Evolutionary conservation across 495 filamentous ascomycete species (phyloP), one percentile per base, ranked within the genome.

Genomic region (Aspergillus cavernicola): DNA sequence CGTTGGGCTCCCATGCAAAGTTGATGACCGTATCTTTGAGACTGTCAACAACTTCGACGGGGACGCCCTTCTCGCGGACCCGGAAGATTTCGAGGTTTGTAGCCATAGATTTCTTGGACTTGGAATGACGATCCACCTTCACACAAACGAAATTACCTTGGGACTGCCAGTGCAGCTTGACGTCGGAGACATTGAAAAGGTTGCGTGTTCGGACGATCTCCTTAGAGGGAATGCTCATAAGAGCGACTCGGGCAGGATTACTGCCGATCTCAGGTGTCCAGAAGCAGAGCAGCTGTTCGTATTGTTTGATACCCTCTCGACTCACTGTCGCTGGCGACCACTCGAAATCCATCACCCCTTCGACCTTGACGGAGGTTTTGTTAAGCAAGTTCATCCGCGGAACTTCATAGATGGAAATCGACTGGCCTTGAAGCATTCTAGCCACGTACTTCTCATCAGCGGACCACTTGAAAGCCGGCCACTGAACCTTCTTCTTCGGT

Each of bases 401-500:
- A 6, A 92, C 75, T 68, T 97, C 93, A 71, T 96, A 98, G 60
- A 97, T 85, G 33, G 91, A 95, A 64, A 98, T 90, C 23, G 89
- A 88, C 56, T 90, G 82, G 53, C 85, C 87, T 50, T 89, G 92
- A 48, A 85, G 88, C 75, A 97, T 85, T 38, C 93, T 82, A 3
- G 93, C 93, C 39, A 97, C 91, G 68, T 97, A 98, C 68, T 92
- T 92, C 76, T 96, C 90, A 64, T 98, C 93, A 4, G 93, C 75
- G 39, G 92, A 96, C 93, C 93, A 98, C 72, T 98, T 98, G 81
- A 98, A 98, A 11, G 92, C 90, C 20, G 93, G 93, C 93, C 93
- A 98, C 59, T 92, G 88, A 47, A 95, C 84, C 79, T 97, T 97
- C 72, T 89, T 87, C 74, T 90, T 89, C 10, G 84, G 86, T 57